phyloP scores from a whole-genome alignment of 805 yeast species.

The Limtongozyma cylindracea region DNA sequence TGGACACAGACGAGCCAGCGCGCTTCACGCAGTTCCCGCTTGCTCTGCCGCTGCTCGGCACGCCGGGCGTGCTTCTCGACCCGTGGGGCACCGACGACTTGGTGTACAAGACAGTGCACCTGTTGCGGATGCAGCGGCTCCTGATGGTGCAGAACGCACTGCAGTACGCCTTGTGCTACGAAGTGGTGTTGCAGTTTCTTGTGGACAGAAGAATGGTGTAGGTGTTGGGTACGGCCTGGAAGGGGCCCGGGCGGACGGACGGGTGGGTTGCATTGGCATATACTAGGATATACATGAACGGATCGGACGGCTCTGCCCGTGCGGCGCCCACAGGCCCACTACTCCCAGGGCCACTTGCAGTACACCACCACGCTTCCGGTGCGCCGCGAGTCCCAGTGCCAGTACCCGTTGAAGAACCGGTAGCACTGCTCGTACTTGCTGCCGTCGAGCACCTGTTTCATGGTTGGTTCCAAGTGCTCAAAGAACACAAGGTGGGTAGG shows the following conservation, averaged over 20 bases:
- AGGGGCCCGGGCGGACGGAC: too few relatives aligned
- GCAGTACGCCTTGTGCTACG: conserved; percentile 56
- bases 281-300: too few relatives aligned
- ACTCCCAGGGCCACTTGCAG: too few relatives aligned
- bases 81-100: conserved; percentile 19
- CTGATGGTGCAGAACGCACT: conserved; percentile 70
- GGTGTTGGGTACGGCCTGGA: too few relatives aligned
- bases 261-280: too few relatives aligned
- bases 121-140: conserved; percentile 46
- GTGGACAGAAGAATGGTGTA: background rate
- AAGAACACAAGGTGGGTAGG: conserved; percentile 17
- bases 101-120: conserved; percentile 34
- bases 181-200: conserved; percentile 6
- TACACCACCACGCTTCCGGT: conserved; percentile 57
- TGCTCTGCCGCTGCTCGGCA: too few relatives aligned
- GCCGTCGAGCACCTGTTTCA: conserved; percentile 16
- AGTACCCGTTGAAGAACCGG: conserved; percentile 50
- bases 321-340: too few relatives aligned
- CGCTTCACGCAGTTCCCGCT: too few relatives aligned
- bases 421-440: conserved; percentile 17
- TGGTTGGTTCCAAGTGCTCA: conserved; percentile 1
- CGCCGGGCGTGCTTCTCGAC: too few relatives aligned
- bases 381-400: conserved; percentile 74
- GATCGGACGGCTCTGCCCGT: too few relatives aligned
- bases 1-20: too few relatives aligned